These are phyloP conservation scores for Penicillium capsulatum DNA, from an alignment of 2,329 filamentous ascomycete species.

Conservation along the genomic window DNA sequence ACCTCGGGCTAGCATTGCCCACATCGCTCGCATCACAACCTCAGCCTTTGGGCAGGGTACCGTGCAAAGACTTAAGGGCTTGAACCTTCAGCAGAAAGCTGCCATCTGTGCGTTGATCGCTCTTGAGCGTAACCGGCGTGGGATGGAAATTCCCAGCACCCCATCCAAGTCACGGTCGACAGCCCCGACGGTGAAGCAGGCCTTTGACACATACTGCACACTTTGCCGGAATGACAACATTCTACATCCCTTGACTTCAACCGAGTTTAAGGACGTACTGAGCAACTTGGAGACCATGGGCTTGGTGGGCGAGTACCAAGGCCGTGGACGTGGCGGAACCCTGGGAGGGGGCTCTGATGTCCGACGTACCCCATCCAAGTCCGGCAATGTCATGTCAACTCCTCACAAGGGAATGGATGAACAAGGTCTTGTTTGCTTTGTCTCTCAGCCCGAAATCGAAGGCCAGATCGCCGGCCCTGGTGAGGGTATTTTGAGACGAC, in stretches of 20 bases:
- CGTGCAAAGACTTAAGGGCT: constrained; percentile 72
- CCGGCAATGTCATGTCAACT: constrained; percentile 55
- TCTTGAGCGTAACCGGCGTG: constrained; percentile 66
- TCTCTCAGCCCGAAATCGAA: constrained; percentile 74
- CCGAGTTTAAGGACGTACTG: constrained; percentile 91
- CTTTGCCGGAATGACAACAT: constrained; percentile 85
- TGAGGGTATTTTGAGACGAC: constrained; percentile 42
- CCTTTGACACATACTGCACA: constrained; percentile 78
- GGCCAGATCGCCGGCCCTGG: constrained; percentile 60
- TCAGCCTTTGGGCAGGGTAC: constrained; percentile 88
- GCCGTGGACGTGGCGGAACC: constrained; percentile 66
- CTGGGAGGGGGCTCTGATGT: constrained; percentile 43
- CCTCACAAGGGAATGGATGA: constrained; percentile 61
- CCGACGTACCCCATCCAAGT: constrained; percentile 67
- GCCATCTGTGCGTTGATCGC: constrained; percentile 84
- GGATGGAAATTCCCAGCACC: constrained; percentile 46
- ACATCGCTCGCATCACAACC: constrained; percentile 87
- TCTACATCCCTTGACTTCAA: constrained; percentile 80
- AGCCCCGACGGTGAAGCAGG: constrained; percentile 74
- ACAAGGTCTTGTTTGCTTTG: constrained; percentile 70
- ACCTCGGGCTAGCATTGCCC: constrained; percentile 80
- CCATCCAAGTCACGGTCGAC: constrained; percentile 57
- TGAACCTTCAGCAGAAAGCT: constrained; percentile 96
- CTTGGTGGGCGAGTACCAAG: constrained; percentile 65
- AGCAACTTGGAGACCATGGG: constrained; percentile 84